Evolutionary conservation across 495 filamentous ascomycete genomes (phyloP).

Genomic region (Viridothelium virens): DNA sequence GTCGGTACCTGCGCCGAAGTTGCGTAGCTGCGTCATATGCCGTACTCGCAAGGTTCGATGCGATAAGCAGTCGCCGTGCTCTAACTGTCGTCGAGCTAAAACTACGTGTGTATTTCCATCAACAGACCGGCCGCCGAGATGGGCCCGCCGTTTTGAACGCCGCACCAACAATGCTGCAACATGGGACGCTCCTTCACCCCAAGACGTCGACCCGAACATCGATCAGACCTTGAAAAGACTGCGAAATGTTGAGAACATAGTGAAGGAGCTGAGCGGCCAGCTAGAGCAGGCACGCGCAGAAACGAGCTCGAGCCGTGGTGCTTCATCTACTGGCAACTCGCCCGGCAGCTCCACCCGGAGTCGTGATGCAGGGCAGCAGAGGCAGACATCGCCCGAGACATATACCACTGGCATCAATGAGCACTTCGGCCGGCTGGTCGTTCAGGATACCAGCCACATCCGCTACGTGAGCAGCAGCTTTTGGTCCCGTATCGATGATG

Average conservation of each 20-base stretch:
- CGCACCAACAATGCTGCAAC: slow-evolving; percentile 25
- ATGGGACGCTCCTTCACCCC: slow-evolving; percentile 19
- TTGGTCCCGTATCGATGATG: slow-evolving; percentile 48
- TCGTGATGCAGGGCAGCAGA: slow-evolving; percentile 18
- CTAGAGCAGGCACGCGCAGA: slow-evolving; percentile 39
- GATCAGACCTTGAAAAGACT: slow-evolving; percentile 47
- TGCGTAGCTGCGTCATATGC: slow-evolving; percentile 50
- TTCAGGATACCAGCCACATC: slow-evolving; percentile 37
- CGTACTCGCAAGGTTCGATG: slow-evolving; percentile 59
- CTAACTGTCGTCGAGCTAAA: slow-evolving; percentile 56
- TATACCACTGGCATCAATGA: slow-evolving; percentile 25
- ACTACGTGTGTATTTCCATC: slow-evolving; percentile 50
- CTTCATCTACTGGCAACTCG: slow-evolving; percentile 12
- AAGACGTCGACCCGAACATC: slow-evolving; percentile 26
- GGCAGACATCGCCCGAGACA: slow-evolving; percentile 12
- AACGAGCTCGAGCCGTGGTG: slow-evolving; percentile 22
- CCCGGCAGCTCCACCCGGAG: slow-evolving; percentile 23
- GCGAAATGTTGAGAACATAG: slow-evolving; percentile 46
- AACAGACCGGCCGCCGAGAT: slow-evolving; percentile 42
- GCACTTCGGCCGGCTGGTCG: slow-evolving; percentile 40
- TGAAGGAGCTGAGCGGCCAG: slow-evolving; percentile 49
- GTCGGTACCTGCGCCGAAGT: slow-evolving; percentile 31
- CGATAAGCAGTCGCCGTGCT: slow-evolving; percentile 59
- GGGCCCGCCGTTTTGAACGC: slow-evolving; percentile 44
- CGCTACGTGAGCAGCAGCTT: slow-evolving; percentile 47